Evolutionary conservation across 768 basidiomycete species (phyloP), one percentile per base, ranked within the genome.

Genomic region (Coprinopsis sp.): DNA sequence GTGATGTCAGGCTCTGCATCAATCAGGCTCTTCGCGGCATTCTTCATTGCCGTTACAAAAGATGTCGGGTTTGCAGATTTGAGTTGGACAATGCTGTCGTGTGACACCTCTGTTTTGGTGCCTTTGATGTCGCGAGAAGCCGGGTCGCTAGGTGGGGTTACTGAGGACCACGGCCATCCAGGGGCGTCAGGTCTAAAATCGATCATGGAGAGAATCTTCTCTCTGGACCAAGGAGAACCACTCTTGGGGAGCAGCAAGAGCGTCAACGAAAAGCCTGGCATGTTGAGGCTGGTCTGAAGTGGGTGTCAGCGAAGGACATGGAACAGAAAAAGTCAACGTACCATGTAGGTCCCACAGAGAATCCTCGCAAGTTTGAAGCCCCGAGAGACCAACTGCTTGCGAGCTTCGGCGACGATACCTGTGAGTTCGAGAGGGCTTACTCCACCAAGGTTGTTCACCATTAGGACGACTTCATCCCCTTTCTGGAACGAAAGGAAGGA

Each of bases 201-300:
- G 25, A 92, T 73, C 27, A 89, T 76, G 18, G 78, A 77, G 14
- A 91, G 71, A 39, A 91, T 58, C 2, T 72, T 46, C 2, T 64
- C 46, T 5, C 66, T 56, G 6, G 77, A 70, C 29, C 62, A 57
- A 1, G 64, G 46, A 21, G 75, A 72, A 31, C 66, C 51, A 36
- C 65, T 39, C 24, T 66, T 58, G 0, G 92, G 87, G 8, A 95
- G 78, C 7, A 90, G 76, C 13, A 93, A 72, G 14, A 92, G 72
- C 1, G 90, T 87, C 50, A 95, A 69, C 13, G 90, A 92, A 62
- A 94, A 89, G 2, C 92, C 92, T 24, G 91, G 88, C 88, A 93
- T 92, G 64, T 91, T 93, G 53, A 95, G 75, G 47, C 86, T 89
- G 19, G 90, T 92, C 91, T 85, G 62, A 37, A 38, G 39, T 33